phyloP scores from a whole-genome alignment of 345 rosid genomes.

The Pistacia atlantica region DNA sequence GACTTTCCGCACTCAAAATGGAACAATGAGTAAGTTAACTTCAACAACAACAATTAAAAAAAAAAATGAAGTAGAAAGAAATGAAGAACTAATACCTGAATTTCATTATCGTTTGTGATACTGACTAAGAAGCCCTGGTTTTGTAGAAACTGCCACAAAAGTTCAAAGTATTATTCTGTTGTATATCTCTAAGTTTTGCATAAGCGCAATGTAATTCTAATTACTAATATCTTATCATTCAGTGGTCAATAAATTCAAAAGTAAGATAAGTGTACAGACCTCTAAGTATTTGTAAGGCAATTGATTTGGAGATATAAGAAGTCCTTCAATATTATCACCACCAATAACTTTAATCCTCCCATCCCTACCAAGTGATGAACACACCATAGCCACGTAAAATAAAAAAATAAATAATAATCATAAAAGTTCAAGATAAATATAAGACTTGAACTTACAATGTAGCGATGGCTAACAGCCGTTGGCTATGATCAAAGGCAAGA shows the following conservation, averaged over 20 bases:
- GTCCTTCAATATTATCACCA: slow-evolving; percentile 68
- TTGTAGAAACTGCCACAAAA: slow-evolving; percentile 60
- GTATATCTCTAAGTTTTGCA: neutral
- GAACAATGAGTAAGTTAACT: too few relatives aligned
- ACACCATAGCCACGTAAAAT: neutral
- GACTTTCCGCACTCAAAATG: too few relatives aligned
- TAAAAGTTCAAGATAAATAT: neutral
- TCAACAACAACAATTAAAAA: neutral
- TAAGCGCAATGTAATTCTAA: neutral
- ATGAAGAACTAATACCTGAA: slow-evolving; percentile 50
- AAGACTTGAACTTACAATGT: slow-evolving; percentile 50
- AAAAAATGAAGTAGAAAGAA: neutral
- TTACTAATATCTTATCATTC: neutral
- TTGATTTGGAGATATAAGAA: slow-evolving; percentile 54
- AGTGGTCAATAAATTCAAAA: neutral
- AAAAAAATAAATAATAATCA: neutral
- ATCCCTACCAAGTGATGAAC: slow-evolving; percentile 42
- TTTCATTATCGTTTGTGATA: slow-evolving; percentile 54
- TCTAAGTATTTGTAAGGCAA: slow-evolving; percentile 57
- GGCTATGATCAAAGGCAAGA: slow-evolving; percentile 67
- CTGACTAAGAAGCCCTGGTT: slow-evolving; percentile 61
- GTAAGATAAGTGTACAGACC: slow-evolving; percentile 28
- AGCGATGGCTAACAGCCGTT: slow-evolving; percentile 59
- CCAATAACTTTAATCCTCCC: slow-evolving; percentile 71
- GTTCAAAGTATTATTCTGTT: slow-evolving; percentile 14